phyloP scores from a whole-genome alignment of 306 rosid species.

The Myrica gale region DNA sequence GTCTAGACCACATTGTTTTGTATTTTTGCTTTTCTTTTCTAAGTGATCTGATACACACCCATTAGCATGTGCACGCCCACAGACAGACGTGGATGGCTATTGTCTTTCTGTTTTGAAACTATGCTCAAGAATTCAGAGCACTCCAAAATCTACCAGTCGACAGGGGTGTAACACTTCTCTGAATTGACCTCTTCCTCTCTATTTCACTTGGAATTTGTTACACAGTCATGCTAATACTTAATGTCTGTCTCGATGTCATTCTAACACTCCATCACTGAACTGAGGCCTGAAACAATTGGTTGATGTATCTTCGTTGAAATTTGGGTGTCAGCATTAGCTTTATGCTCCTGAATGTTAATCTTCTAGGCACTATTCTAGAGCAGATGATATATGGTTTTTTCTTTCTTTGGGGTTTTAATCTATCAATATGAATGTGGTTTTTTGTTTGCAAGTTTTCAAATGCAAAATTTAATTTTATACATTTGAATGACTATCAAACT shows the following conservation, averaged over 20 bases:
- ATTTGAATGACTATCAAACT: no score
- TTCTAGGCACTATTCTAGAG: not conserved
- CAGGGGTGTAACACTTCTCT: not conserved
- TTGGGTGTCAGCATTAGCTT: not conserved
- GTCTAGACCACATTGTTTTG: not conserved
- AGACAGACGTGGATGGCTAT: not conserved
- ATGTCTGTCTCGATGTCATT: slow-evolving; percentile 2
- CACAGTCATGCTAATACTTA: not conserved
- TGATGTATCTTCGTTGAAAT: slow-evolving; percentile 3
- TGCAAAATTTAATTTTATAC: not conserved
- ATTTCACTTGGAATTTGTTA: not conserved
- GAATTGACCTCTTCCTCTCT: not conserved
- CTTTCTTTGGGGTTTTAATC: not conserved
- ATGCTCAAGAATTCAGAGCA: not conserved
- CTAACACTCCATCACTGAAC: not conserved
- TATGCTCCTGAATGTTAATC: not conserved
- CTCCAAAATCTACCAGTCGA: not conserved
- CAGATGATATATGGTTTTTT: not conserved
- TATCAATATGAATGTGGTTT: slow-evolving; percentile 2
- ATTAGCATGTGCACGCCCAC: not conserved
- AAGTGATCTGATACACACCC: not conserved
- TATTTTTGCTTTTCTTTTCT: not conserved
- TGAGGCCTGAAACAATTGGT: slow-evolving; percentile 3
- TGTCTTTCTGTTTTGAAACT: not conserved
- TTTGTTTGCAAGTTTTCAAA: not conserved